A percentile compares a stretch with the other conserved stretches of the same genome.
Evolutionary conservation across 306 rosid genomes (phyloP).

Genomic region (Malus orientalis): DNA sequence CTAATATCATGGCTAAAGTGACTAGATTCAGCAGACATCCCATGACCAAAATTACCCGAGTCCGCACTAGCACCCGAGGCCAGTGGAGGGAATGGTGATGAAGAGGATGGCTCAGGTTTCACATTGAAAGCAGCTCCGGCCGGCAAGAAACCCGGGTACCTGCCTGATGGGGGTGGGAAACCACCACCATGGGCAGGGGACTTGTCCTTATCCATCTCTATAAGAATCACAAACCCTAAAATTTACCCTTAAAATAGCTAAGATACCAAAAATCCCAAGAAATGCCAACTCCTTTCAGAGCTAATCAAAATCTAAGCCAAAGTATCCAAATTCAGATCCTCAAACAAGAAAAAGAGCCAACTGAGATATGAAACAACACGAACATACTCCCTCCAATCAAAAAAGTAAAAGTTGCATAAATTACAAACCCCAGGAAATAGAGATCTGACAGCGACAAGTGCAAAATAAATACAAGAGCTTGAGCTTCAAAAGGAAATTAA

Average conservation of each 20-base stretch:
- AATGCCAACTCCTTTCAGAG: background rate
- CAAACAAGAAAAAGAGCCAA: background rate
- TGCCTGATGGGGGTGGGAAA: conserved; percentile 64
- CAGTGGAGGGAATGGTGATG: conserved; percentile 45
- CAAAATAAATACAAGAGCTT: background rate
- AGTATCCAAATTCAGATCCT: background rate
- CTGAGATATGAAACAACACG: background rate
- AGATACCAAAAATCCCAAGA: conserved; percentile 22
- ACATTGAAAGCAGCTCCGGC: conserved; percentile 46
- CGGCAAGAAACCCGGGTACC: conserved; percentile 48
- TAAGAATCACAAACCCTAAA: conserved; percentile 10
- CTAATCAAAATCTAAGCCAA: background rate
- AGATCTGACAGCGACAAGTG: conserved; percentile 14
- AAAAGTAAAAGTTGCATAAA: background rate
- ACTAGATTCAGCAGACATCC: conserved; percentile 40
- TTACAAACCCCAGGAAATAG: conserved; percentile 3
- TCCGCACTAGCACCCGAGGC: conserved; percentile 48
- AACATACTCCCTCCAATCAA: background rate
- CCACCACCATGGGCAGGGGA: conserved; percentile 56
- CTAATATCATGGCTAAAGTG: conserved; percentile 87
- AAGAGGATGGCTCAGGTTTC: conserved; percentile 54
- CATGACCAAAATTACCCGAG: conserved; percentile 49
- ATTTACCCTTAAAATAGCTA: conserved; percentile 12
- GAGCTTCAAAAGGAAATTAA: background rate
- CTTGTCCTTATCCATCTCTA: conserved; percentile 77